Conservation (phyloP, 805 yeast species). For the Zygotorulaspora chibaensis region DNA sequence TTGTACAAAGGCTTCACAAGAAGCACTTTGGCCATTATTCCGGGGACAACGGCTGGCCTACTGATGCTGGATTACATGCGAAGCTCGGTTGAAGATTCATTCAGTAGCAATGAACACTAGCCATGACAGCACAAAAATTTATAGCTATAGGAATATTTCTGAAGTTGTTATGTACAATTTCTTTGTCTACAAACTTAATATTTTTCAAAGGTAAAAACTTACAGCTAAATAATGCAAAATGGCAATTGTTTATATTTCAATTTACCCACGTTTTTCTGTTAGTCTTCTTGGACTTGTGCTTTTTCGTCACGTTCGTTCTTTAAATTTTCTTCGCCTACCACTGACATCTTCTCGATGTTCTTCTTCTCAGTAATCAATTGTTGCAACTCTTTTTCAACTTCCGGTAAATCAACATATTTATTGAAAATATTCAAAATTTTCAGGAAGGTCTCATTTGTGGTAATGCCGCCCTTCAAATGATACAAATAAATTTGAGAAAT, state of each 20-base stretch:
- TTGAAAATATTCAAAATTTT: constrained; percentile 39
- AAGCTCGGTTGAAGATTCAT: constrained; percentile 30
- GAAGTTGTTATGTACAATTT: no score
- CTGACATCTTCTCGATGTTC: constrained; percentile 20
- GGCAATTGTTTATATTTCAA: no score
- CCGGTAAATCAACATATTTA: constrained; percentile 38
- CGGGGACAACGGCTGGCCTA: constrained; percentile 84
- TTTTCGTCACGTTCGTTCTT: no score
- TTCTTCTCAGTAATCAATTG: constrained; percentile 38
- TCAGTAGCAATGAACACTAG: not conserved
- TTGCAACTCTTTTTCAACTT: constrained; percentile 38
- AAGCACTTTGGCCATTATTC: constrained; percentile 71
- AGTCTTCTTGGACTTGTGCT: no score
- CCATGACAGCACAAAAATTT: no score
- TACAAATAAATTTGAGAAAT: constrained; percentile 62
- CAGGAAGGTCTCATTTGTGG: constrained; percentile 39
- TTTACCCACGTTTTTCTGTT: no score
- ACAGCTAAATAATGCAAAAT: no score
- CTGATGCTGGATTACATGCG: constrained; percentile 81
- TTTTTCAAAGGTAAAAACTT: no score
- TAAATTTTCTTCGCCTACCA: no score
- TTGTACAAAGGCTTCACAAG: constrained; percentile 73
- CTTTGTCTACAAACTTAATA: no score
- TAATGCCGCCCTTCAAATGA: constrained; percentile 37
- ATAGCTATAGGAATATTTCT: no score